Evolutionary conservation across 768 basidiomycete genomes (phyloP).

Genomic region (Bullera alba): DNA sequence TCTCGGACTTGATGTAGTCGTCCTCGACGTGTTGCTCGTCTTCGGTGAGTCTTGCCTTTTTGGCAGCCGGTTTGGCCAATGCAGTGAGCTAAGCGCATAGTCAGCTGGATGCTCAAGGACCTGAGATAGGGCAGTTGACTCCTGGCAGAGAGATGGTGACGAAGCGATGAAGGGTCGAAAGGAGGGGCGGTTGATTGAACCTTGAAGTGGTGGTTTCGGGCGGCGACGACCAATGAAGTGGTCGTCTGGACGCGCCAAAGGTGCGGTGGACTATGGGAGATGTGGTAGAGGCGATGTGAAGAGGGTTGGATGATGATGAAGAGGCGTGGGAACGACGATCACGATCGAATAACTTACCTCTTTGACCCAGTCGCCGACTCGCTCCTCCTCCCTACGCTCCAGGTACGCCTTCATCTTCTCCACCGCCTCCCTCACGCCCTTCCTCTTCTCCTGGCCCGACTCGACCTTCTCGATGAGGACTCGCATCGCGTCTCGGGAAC

Average conservation of each 20-base stretch:
- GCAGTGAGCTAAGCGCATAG: constrained; percentile 1
- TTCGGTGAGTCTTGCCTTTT: too few relatives aligned
- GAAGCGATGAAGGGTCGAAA: too few relatives aligned
- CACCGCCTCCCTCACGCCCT: constrained; percentile 13
- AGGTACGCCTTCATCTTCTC: constrained; percentile 24
- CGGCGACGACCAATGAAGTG: neutral
- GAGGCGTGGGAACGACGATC: too few relatives aligned
- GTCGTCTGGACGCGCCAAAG: neutral
- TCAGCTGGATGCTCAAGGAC: too few relatives aligned
- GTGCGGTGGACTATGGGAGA: neutral
- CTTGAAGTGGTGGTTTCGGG: too few relatives aligned
- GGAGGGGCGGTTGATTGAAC: neutral
- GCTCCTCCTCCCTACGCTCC: constrained; percentile 17
- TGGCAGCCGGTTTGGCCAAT: neutral
- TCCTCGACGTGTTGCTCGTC: too few relatives aligned
- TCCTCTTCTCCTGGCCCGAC: constrained; percentile 9
- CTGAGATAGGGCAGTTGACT: too few relatives aligned
- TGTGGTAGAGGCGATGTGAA: neutral
- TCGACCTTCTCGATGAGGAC: constrained; percentile 16
- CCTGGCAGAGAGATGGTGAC: too few relatives aligned
- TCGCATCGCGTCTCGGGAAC: constrained; percentile 15
- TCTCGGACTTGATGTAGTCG: too few relatives aligned
- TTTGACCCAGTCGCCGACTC: constrained; percentile 31
- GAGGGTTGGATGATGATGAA: too few relatives aligned
- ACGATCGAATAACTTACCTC: constrained; percentile 24